Evolutionary conservation across 2,329 filamentous ascomycete species (phyloP), one percentile per base, ranked within the genome.

Genomic region (Alternaria triticina): DNA sequence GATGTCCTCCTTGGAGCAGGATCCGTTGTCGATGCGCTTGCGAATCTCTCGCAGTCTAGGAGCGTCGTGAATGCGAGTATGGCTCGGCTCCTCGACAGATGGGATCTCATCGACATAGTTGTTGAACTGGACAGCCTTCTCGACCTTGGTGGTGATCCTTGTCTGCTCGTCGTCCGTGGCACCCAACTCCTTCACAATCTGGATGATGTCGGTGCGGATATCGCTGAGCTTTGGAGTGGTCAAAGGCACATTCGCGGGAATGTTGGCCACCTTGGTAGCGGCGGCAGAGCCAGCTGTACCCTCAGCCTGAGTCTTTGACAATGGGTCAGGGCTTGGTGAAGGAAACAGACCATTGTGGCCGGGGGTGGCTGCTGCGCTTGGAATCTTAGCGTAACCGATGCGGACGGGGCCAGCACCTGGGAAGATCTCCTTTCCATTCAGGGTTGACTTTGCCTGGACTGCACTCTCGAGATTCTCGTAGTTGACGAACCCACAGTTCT

Each of bases 401-500:
- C 95, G 88, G 61, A 98, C 93, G 15, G 95, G 94, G 1, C 96
- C 96, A 61, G 94, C 94, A 59, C 96, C 96, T 9, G 96, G 96
- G 84, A 99, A 99, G 64, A 99, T 97, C 80, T 99, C 96, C 81
- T 97, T 97, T 74, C 94, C 94, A 74, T 98, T 98, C 81, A 97
- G 90, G 76, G 90, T 87, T 13, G 89, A 89, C 79, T 95, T 96
- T 15, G 96, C 96, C 64, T 93, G 90, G 43, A 97, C 90, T 59
- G 96, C 96, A 77, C 93, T 97, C 69, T 98, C 94, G 28, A 96
- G 83, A 62, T 89, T 90, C 81, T 98, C 94, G 75, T 97, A 99
- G 81, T 99, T 99, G 77, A 99, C 95, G 73, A 99, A 99, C 4
- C 95, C 96, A 78, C 96, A 99, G 81, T 97, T 98, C 86, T 99